Base-by-base conservation (phyloP, 176 grass and related monocot genomes). In the Cenchrus purpureus region DNA sequence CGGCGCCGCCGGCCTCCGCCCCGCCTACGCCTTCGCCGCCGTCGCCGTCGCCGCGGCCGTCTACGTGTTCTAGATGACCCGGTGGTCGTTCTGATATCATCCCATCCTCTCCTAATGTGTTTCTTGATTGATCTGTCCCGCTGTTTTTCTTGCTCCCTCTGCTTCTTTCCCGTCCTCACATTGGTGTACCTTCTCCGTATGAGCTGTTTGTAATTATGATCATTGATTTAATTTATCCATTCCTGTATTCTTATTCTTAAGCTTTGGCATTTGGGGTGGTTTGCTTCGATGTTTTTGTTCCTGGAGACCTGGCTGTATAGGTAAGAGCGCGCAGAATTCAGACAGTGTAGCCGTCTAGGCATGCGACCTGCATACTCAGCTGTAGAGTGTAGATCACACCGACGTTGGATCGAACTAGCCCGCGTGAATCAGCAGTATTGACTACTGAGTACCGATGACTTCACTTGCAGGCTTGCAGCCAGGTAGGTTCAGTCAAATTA, bases 181-280 rank as follows among this genome's bases (percentile, higher is more conserved):
- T 63, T 67, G 28, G 40, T 73, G 71, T 83, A 48, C 16, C 71
- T 76, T 68, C 48, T 54, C 16, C 63, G 1, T 48, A 62, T 82
- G 79, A 45, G 76, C 78, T 71, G 78, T 12, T 12, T 90, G 88
- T 90, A 90, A 90, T 87, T 90, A 90, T 48, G 74, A 87, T 19
- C 66, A 86, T 90, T 90, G 49, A 79, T 90, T 90, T 68, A 60
- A 87, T 86, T 79, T 87, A 83, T 83, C 79, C 56, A 86, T 71
- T 68, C 60, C 12, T 58, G 31, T 20, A 60, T 59, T 59, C 19
- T 59, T 59, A n/a, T 59, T 59, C 7, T n/a, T 59, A 15, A 15
- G 12, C 12, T 53, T 15, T 13, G 13, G 13, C 12, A 40, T 51
- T 51, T 51, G 8, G 49, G 8, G 25, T 25, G 8, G 8, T 51